Evolutionary conservation across 345 rosid genomes (phyloP), one percentile per base, ranked within the genome.

Genomic region (Fremontodendron californicum): DNA sequence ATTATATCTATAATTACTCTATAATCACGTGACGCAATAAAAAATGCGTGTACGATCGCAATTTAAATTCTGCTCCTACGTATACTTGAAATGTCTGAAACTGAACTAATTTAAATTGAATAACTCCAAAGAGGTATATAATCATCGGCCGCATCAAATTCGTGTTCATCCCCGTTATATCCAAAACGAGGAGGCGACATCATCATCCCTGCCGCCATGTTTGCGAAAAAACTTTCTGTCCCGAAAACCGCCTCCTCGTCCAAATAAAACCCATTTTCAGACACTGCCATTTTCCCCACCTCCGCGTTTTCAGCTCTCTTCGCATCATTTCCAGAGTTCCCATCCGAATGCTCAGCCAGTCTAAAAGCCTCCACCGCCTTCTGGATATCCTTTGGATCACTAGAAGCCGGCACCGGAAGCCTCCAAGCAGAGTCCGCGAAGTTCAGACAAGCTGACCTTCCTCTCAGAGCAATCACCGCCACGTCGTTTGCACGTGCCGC

Each of bases 401-500:
- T 33, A 0, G 97, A 87, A 1, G 84, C 92, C 16, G 98, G 98
- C 0, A 88, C 73, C 0, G 94, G 93, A 23, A 93, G 90, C 73
- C 89, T 64, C 93, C 93, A 93, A 0, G 87, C 85, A 0, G 98
- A 94, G 82, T 94, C 98, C 0, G 98, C 98, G 31, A 91, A 94
- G 83, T 94, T 94, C 55, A 94, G 85, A 79, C 98, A 94, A 10
- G 97, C 97, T 8, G 86, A 82, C 23, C 91, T 80, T 0, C 97
- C 98, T 80, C 93, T 87, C 54, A 94, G 73, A 0, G 98, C 90
- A 0, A 93, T 75, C 10, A 88, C 97, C 3, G 98, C 98, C 78
- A 94, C 97, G 67, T 94, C 98, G 52, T 93, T 97, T 0, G 98
- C 98, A 39, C 98, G 85, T 33, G 98, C 98, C 0, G 98, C 98